Percentiles rank a stretch among this genome's conserved stretches.
Conservation (phyloP, 129 eudicot species). For the Silybum marianum region DNA sequence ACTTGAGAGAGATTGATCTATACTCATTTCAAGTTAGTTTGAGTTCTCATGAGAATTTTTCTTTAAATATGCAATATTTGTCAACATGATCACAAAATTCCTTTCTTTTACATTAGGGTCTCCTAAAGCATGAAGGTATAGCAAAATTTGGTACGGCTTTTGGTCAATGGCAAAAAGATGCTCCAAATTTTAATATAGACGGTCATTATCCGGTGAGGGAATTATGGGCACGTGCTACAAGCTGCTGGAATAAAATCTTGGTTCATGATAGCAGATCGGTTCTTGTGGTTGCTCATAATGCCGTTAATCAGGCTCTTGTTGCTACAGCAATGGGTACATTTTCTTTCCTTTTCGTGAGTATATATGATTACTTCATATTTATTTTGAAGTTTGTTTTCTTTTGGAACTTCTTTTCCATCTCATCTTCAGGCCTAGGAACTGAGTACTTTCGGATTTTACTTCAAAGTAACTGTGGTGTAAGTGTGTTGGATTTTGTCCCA, state of each 20-base stretch:
- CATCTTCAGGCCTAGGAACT: slow-evolving; percentile 71
- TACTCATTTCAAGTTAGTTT: slow-evolving; percentile 91
- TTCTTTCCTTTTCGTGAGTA: neutral
- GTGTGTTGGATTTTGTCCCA: slow-evolving; percentile 90
- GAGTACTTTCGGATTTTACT: slow-evolving; percentile 90
- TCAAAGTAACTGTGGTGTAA: slow-evolving; percentile 98
- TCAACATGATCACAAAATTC: neutral
- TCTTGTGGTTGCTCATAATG: slow-evolving; percentile 99
- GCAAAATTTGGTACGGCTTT: slow-evolving; percentile 72
- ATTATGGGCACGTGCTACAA: slow-evolving; percentile 88
- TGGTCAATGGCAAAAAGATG: slow-evolving; percentile 84
- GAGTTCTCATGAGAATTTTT: slow-evolving; percentile 24
- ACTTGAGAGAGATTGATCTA: slow-evolving; percentile 90
- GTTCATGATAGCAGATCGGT: slow-evolving; percentile 79
- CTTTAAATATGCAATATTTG: slow-evolving; percentile 5
- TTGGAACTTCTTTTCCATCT: neutral
- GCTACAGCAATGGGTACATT: slow-evolving; percentile 86
- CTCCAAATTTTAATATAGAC: slow-evolving; percentile 81
- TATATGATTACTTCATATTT: neutral
- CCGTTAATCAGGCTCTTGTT: slow-evolving; percentile 98
- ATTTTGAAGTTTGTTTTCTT: slow-evolving; percentile 8
- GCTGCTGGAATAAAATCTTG: slow-evolving; percentile 79
- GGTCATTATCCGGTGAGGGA: slow-evolving; percentile 97
- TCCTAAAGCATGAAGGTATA: slow-evolving; percentile 87
- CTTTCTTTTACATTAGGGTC: slow-evolving; percentile 56